Evolutionary conservation across 208 protist genomes (phyloP), one percentile per base, ranked within the genome.

Genomic region (Trypanosoma lewisi): DNA sequence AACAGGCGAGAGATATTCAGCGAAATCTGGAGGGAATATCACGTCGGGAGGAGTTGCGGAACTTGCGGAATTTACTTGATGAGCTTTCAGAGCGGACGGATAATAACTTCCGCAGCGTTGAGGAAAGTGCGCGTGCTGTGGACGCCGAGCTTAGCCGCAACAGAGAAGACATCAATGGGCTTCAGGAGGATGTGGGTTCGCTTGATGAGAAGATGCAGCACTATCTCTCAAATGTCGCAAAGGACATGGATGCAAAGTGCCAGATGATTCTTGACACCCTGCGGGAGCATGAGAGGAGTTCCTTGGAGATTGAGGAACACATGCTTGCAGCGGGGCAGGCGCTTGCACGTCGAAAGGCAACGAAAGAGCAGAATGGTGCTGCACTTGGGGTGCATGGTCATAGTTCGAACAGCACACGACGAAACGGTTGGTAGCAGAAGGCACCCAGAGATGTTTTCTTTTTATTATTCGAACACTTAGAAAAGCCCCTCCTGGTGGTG

Each of bases 61-160:
- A 57, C 23, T 71, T 94, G 31, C 73, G 73, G 0, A 70, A 81
- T 21, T 79, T 86, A 79, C 57, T 94, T 33, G 78, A 90, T 34
- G 87, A 91, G 25, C 69, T 94, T 19, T 88, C 71, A 61, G 85
- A 86, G 47, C 87, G 87, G 52, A 94, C 87, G 0, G 85, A 94
- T 57, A 80, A 86, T 28, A 94, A 94, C 73, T 94, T 94, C 53
- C 68, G 72, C 49, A 84, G 71, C 58, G 83, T 94, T 7, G 84
- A 91, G 67, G 76, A 88, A 41, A 94, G 82, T 48, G 82, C 87
- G 11, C 72, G 78, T 1, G 84, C 82, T 0, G 87, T 94, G 17
- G 85, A 91, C 48, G 68, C 79, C 23, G 84, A 91, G 67, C 59
- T 94, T 27, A 71, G 47, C 19, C 71, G 84, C 14, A 78, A 85